phyloP scores from a whole-genome alignment of 768 basidiomycete genomes.

The Candolleomyces eurysporus region DNA sequence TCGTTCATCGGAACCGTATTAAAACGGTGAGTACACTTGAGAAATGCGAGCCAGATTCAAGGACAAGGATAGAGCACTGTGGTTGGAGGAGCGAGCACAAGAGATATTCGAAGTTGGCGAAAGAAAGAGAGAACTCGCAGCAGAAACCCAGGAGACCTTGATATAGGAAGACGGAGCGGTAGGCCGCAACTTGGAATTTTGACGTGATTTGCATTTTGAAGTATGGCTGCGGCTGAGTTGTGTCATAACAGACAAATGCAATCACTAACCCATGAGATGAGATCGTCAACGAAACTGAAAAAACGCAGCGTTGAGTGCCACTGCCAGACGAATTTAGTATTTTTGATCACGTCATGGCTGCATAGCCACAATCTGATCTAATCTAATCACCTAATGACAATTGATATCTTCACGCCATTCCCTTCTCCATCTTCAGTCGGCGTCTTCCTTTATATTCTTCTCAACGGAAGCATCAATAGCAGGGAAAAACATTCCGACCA shows the following conservation, averaged over 20 bases:
- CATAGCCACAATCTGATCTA: too few species aligned
- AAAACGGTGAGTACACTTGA: too few species aligned
- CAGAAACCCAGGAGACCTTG: neutral
- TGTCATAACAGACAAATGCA: too few species aligned
- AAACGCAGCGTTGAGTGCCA: neutral
- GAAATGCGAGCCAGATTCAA: too few species aligned
- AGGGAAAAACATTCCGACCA: conserved; percentile 11
- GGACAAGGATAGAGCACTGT: too few species aligned
- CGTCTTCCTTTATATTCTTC: conserved; percentile 28
- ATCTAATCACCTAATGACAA: neutral
- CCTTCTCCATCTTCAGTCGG: conserved; percentile 8
- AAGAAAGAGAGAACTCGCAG: neutral
- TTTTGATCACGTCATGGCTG: too few species aligned
- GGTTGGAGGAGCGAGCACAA: neutral
- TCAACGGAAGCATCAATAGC: conserved; percentile 5
- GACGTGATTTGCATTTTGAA: too few species aligned
- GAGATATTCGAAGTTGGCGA: neutral
- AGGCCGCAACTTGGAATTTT: neutral
- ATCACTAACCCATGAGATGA: too few species aligned
- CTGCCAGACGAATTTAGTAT: neutral
- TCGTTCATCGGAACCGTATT: too few species aligned
- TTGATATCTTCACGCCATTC: conserved; percentile 18
- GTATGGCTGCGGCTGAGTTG: too few species aligned
- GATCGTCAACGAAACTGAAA: neutral
- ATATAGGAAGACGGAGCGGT: neutral